Evolutionary conservation across 257 asterid species (phyloP).

Genomic region (Solanum bukasovii): DNA sequence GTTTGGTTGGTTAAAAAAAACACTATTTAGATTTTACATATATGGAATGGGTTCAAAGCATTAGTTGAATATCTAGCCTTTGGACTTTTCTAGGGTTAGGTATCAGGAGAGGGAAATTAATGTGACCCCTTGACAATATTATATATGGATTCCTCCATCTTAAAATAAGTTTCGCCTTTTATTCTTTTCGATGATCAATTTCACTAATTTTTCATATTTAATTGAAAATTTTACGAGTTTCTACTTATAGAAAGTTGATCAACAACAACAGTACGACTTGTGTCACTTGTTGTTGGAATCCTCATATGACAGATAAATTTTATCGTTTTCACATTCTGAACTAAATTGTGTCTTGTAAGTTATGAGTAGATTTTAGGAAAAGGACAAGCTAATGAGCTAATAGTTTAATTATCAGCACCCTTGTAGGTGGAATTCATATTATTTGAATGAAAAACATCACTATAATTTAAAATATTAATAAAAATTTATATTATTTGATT

Average conservation of each 20-base stretch:
- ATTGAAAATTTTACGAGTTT: no score
- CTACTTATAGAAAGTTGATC: neutral
- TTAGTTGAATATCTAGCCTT: neutral
- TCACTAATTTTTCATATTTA: neutral
- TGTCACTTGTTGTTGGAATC: neutral
- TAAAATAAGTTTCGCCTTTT: neutral
- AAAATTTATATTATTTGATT: neutral
- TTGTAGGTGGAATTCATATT: no score
- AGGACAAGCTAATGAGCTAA: neutral
- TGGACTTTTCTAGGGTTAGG: neutral
- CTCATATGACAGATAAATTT: neutral
- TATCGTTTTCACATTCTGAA: neutral
- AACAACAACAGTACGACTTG: neutral
- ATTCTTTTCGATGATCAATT: neutral
- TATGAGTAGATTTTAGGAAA: neutral
- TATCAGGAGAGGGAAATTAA: neutral
- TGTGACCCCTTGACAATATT: neutral
- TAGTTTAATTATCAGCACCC: neutral
- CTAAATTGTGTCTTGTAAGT: neutral
- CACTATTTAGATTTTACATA: neutral
- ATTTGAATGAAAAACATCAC: neutral
- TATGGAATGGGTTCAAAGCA: neutral
- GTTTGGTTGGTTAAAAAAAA: neutral
- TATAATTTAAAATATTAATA: neutral
- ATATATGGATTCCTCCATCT: neutral